Conservation (phyloP, 208 protist genomes). For the Lotmaria passim region DNA sequence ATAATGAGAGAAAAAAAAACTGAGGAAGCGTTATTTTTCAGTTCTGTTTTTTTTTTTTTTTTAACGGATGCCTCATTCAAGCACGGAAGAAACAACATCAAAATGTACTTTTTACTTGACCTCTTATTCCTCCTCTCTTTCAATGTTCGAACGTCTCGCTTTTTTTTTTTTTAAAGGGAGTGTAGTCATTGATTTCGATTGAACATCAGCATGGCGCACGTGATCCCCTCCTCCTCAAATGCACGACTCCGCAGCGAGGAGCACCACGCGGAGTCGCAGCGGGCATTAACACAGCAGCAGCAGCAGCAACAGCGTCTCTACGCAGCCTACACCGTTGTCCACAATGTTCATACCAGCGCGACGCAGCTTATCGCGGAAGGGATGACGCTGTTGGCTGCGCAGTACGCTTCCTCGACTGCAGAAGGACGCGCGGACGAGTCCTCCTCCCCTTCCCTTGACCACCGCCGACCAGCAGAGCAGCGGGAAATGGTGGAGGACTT, state of each 20-base stretch:
- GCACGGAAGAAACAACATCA: too few species aligned
- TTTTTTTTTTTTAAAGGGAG: neutral
- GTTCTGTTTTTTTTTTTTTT: conserved; percentile 15
- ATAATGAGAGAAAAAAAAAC: neutral
- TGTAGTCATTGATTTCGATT: neutral
- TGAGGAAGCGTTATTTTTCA: neutral
- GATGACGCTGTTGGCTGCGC: neutral
- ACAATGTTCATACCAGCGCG: conserved; percentile 8
- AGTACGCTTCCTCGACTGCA: neutral
- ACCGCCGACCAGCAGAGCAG: neutral
- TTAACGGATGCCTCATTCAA: neutral
- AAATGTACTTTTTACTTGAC: too few species aligned
- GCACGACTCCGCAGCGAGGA: neutral
- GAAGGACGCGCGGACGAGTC: neutral
- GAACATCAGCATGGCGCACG: neutral
- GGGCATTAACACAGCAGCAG: neutral
- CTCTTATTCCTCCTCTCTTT: too few species aligned
- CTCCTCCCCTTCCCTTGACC: neutral
- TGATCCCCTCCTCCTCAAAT: neutral
- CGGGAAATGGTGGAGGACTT: conserved; percentile 1
- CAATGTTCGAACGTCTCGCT: neutral
- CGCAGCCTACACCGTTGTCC: conserved; percentile 14
- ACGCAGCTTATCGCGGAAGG: conserved; percentile 12
- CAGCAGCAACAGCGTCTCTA: conserved; percentile 3
- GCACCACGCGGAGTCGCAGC: neutral